Conservation (phyloP, 768 basidiomycete genomes). For the Lentinus tigrinus region DNA sequence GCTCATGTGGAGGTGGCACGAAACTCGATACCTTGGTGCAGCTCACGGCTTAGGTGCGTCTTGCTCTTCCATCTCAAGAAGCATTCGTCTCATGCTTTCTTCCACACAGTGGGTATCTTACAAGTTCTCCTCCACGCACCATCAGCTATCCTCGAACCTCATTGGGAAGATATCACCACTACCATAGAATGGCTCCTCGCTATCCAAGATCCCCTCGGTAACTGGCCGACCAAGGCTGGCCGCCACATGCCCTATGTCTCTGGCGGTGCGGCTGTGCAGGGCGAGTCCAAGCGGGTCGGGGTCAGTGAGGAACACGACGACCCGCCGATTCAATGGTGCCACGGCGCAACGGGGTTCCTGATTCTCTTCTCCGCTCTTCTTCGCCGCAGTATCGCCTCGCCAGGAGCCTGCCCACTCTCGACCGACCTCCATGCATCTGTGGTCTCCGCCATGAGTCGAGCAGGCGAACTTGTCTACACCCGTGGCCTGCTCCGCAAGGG, state of each 20-base stretch:
- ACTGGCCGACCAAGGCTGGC: conserved; percentile 49
- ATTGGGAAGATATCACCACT: conserved; percentile 40
- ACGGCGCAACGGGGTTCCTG: conserved; percentile 53
- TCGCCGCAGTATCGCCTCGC: conserved; percentile 26
- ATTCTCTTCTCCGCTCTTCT: conserved; percentile 47
- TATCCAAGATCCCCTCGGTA: conserved; percentile 46
- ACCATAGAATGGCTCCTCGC: conserved; percentile 49
- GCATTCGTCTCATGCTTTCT: not conserved
- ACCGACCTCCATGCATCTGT: conserved; percentile 28
- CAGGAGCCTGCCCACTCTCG: conserved; percentile 23
- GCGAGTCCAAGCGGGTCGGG: conserved; percentile 3
- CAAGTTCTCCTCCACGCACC: conserved; percentile 50
- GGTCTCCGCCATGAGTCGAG: conserved; percentile 35
- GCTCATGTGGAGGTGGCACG: conserved; percentile 62
- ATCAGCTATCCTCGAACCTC: conserved; percentile 31
- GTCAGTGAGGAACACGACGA: conserved; percentile 23
- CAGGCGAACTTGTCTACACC: conserved; percentile 44
- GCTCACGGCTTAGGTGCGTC: conserved; percentile 59
- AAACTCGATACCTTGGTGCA: conserved; percentile 54
- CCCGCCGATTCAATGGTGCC: conserved; percentile 61
- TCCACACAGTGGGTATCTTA: conserved; percentile 49
- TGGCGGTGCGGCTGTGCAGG: conserved; percentile 5
- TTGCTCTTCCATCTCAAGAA: not conserved
- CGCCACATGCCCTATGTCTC: conserved; percentile 9
- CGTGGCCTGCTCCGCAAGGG: conserved; percentile 55